Base-by-base conservation (phyloP, 2,329 filamentous ascomycete genomes). In the Colletotrichum destructivum region DNA sequence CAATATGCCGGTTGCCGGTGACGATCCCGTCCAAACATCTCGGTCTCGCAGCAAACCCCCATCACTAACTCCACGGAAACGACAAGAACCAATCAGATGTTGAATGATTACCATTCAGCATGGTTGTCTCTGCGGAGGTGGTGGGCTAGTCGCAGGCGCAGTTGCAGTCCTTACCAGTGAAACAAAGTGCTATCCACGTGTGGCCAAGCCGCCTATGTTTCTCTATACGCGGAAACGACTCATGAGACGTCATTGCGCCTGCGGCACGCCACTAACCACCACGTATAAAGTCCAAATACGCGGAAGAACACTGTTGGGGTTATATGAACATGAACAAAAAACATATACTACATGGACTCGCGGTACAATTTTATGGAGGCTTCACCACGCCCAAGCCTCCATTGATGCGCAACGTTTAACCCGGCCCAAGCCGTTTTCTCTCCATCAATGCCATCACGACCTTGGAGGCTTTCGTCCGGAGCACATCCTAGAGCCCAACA, bases 151-250 rank as follows among this genome's bases (percentile, higher is more conserved):
- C 51, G 38, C 68, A 71, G 63, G 51, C 49, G 57, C 46, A 44
- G 13, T 35, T 21, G 31, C 23, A 38, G 31, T 49, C 57, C 62
- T 71, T 71, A 44, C 62, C 56, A 67, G 62, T 62, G 63, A 62
- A 62, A 51, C 56, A 26, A 23, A 56, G 51, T 67, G 51, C 63
- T 23, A 35, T n/a, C 11, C 35, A 61, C 49, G 42, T 35, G 15
- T 42, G 9, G 62, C 51, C 38, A 38, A 46, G 42, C 56, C 44
- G 49, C 21, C 21, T 55, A 7, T n/a, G 2, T 21, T n/a, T 21
- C 18, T 44, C 44, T 67, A 57, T 67, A 71, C 49, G 68, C 68
- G 63, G 42, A 67, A 61, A 56, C 40, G 16, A 18, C 55, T 38
- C 23, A 56, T 47, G 42, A 18, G 38, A 71, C 63, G 42, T 67